A percentile compares a stretch with the other conserved stretches of the same genome.
Evolutionary conservation across 345 rosid genomes (phyloP).

Genomic region (Populus simonii): DNA sequence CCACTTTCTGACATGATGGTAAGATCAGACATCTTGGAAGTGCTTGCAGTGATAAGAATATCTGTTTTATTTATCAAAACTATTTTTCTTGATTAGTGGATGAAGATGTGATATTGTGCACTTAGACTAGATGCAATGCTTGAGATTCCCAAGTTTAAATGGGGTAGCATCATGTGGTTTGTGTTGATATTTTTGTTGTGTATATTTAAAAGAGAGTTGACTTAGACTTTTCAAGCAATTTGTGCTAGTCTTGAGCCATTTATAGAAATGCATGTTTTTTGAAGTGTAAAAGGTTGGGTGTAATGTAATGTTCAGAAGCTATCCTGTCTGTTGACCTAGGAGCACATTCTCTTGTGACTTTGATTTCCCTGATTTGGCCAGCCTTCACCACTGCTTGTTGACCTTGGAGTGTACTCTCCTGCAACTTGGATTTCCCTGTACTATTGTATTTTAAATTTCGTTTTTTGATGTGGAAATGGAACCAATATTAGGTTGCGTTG

Average conservation of each 20-base stretch:
- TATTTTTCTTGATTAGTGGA: not conserved
- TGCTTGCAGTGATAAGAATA: not conserved
- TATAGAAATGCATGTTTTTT: not conserved
- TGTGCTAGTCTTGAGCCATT: not conserved
- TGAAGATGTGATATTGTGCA: not conserved
- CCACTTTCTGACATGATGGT: slow-evolving; percentile 99
- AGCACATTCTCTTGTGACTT: not conserved
- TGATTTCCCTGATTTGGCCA: too few relatives aligned
- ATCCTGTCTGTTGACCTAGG: not conserved
- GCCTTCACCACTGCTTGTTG: too few relatives aligned
- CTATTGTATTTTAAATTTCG: not conserved
- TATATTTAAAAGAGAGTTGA: not conserved
- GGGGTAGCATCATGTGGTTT: not conserved
- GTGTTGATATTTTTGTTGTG: not conserved
- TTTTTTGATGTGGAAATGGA: not conserved
- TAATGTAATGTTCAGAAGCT: not conserved
- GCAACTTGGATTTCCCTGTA: not conserved
- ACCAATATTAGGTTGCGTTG: not conserved
- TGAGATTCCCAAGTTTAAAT: not conserved
- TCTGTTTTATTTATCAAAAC: not conserved
- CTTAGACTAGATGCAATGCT: not conserved
- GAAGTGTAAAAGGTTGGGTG: not conserved
- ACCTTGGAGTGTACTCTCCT: not conserved
- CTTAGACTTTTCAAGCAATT: not conserved
- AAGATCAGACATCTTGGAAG: slow-evolving; percentile 28